These are phyloP conservation scores for Botrytis galanthina DNA, from an alignment of 2,329 filamentous ascomycete species.

Conservation along the genomic window DNA sequence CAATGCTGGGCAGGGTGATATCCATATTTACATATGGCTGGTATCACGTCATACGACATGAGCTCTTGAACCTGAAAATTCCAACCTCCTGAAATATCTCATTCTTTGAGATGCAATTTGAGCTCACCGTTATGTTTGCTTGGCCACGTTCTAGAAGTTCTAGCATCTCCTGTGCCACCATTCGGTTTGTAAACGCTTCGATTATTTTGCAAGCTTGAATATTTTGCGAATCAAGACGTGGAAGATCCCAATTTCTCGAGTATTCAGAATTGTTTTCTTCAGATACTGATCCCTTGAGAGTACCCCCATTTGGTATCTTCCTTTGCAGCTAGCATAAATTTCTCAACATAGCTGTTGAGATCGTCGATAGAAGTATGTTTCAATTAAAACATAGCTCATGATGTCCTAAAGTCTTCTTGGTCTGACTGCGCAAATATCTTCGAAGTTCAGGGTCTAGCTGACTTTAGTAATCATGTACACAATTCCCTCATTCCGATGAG, in stretches of 20 bases:
- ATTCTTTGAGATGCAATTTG: neutral
- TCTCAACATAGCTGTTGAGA: no score
- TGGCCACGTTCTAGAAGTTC: no score
- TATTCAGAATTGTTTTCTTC: neutral
- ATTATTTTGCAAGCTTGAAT: neutral
- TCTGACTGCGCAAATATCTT: neutral
- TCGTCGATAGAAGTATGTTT: neutral
- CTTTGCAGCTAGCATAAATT: neutral
- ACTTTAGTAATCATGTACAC: no score
- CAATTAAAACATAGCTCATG: neutral
- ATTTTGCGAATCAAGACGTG: neutral
- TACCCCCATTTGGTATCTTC: neutral
- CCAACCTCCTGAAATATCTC: neutral
- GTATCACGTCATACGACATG: neutral
- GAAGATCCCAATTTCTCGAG: neutral
- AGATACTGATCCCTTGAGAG: neutral
- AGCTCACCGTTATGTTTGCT: neutral
- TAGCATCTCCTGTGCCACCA: neutral
- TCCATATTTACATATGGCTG: neutral
- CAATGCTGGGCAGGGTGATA: neutral
- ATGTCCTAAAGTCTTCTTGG: neutral
- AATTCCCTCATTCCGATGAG: neutral
- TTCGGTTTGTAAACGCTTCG: no score
- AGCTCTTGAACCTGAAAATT: neutral
- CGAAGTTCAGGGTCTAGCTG: neutral